A percentile compares a stretch with the other conserved stretches of the same genome.
Conservation (phyloP, 495 filamentous ascomycete genomes). For the Alectoria sarmentosa region DNA sequence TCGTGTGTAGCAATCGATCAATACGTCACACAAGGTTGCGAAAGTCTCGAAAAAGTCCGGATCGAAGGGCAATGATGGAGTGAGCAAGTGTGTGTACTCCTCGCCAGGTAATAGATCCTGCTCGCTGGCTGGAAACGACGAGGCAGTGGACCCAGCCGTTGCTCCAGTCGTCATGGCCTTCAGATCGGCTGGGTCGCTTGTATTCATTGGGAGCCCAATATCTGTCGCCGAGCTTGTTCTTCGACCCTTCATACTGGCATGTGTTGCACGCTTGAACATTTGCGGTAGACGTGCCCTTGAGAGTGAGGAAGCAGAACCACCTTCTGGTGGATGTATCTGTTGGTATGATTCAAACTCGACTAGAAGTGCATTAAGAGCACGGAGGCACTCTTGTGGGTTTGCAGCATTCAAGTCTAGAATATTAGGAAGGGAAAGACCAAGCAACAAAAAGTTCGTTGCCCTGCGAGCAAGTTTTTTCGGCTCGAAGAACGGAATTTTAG, state of each 20-base stretch:
- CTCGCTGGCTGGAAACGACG: slow-evolving; percentile 43
- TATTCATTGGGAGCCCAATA: slow-evolving; percentile 54
- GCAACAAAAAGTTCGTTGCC: slow-evolving; percentile 86
- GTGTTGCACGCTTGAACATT: slow-evolving; percentile 75
- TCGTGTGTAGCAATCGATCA: slow-evolving; percentile 85
- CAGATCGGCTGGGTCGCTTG: slow-evolving; percentile 44
- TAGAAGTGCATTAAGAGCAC: slow-evolving; percentile 77
- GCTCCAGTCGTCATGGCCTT: slow-evolving; percentile 39
- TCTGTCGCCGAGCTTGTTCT: slow-evolving; percentile 64
- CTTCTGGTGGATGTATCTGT: slow-evolving; percentile 71
- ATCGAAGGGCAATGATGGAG: slow-evolving; percentile 90
- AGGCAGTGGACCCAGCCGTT: slow-evolving; percentile 36
- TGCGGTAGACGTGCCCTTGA: slow-evolving; percentile 71
- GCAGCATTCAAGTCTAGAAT: slow-evolving; percentile 79
- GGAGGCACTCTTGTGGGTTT: slow-evolving; percentile 74
- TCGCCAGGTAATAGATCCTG: slow-evolving; percentile 57
- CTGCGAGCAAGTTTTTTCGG: slow-evolving; percentile 70
- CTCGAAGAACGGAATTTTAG: slow-evolving; percentile 79
- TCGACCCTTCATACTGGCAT: slow-evolving; percentile 56
- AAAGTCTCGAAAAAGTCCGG: slow-evolving; percentile 97
- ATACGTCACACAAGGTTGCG: slow-evolving; percentile 90
- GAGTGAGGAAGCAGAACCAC: slow-evolving; percentile 59
- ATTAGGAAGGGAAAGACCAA: slow-evolving; percentile 83
- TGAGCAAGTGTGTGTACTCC: slow-evolving; percentile 81
- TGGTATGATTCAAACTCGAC: slow-evolving; percentile 91